Evolutionary conservation across 1,284 basidiomycete species (phyloP).

Genomic region (Fomitopsis schrenkii): DNA sequence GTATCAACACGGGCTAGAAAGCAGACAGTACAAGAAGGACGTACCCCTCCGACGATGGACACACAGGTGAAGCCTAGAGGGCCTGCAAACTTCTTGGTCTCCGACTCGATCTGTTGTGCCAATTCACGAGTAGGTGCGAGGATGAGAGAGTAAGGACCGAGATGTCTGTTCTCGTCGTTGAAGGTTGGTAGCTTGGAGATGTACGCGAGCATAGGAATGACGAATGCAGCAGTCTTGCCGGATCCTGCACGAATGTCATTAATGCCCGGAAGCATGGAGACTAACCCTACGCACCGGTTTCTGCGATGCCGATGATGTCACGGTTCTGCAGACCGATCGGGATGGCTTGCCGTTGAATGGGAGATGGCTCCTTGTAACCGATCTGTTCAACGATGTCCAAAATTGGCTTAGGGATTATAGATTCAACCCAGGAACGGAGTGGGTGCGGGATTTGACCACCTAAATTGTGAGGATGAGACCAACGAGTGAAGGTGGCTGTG

Average conservation of each 20-base stretch:
- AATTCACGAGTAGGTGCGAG: slow-evolving; percentile 96
- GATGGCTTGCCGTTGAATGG: slow-evolving; percentile 97
- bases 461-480: slow-evolving; percentile 23
- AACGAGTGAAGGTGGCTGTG: background rate
- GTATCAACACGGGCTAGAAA: slow-evolving; percentile 4
- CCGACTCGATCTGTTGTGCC: slow-evolving; percentile 95
- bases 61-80: slow-evolving; percentile 91
- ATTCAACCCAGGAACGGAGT: slow-evolving; percentile 89
- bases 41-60: slow-evolving; percentile 93
- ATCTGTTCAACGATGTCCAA: slow-evolving; percentile 84
- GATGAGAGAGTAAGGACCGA: slow-evolving; percentile 93
- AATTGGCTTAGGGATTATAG: slow-evolving; percentile 75
- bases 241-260: slow-evolving; percentile 59
- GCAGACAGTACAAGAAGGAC: slow-evolving; percentile 26
- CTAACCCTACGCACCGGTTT: slow-evolving; percentile 64
- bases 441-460: slow-evolving; percentile 93
- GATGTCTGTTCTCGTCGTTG: slow-evolving; percentile 86
- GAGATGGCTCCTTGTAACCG: slow-evolving; percentile 95
- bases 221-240: slow-evolving; percentile 99
- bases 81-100: slow-evolving; percentile 87
- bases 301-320: slow-evolving; percentile 97
- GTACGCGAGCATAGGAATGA: slow-evolving; percentile 96
- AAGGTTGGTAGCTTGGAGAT: slow-evolving; percentile 84
- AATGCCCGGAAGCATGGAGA: slow-evolving; percentile 3
- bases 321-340: slow-evolving; percentile 95